Conservation (phyloP, 2,329 filamentous ascomycete genomes). For the Claviceps citrina region DNA sequence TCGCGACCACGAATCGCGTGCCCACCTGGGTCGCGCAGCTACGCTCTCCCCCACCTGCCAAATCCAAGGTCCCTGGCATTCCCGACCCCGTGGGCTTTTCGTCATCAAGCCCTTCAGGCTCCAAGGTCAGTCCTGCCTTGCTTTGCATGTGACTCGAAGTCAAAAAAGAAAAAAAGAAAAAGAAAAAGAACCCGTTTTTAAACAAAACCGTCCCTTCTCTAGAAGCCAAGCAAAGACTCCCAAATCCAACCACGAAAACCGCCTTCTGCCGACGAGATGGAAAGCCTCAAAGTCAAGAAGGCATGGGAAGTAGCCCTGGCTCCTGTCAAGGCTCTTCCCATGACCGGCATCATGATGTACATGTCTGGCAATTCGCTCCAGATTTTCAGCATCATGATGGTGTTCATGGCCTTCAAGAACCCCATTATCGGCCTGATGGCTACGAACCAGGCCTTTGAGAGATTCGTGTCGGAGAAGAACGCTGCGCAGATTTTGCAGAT, state of each 20-base stretch:
- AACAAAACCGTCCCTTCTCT: conserved; percentile 1
- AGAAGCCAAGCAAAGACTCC: conserved; percentile 37
- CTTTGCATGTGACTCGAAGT: no score
- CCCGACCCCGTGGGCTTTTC: conserved; percentile 77
- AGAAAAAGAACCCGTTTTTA: no score
- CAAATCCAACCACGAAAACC: conserved; percentile 43
- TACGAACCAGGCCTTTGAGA: conserved; percentile 78
- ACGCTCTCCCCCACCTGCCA: conserved; percentile 50
- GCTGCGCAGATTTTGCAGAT: conserved; percentile 59
- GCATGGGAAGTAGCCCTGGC: conserved; percentile 94
- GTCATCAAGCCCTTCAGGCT: conserved; percentile 37
- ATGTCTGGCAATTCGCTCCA: conserved; percentile 98
- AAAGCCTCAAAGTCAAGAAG: conserved; percentile 93
- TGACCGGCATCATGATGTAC: conserved; percentile 99
- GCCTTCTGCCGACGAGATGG: conserved; percentile 71
- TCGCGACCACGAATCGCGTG: conserved; percentile 21
- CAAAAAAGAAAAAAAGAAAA: no score
- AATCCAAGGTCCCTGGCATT: conserved; percentile 51
- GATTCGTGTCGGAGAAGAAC: conserved; percentile 74
- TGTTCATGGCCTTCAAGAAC: conserved; percentile 97
- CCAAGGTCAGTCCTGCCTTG: conserved; percentile 33
- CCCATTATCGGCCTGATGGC: conserved; percentile 70
- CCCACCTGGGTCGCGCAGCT: conserved; percentile 78
- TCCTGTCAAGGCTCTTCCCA: conserved; percentile 84
- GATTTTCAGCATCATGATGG: conserved; percentile 99